These are phyloP conservation scores for Mytilinidion resinicola DNA, from an alignment of 495 filamentous ascomycete species.

Conservation along the genomic window DNA sequence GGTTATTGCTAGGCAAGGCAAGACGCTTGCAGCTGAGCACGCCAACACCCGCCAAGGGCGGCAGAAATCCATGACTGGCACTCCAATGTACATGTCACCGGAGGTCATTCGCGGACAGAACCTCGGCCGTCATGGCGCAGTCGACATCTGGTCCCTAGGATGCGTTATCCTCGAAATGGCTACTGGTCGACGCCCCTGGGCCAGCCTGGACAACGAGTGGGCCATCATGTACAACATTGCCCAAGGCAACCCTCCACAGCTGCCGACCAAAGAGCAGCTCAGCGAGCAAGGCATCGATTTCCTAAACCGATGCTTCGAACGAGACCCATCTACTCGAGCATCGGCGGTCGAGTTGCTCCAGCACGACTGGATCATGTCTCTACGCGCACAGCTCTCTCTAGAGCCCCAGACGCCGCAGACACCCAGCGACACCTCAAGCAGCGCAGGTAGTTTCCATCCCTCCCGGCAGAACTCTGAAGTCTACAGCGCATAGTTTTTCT, in stretches of 20 bases:
- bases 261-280: constrained; percentile 77
- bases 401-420: constrained; percentile 40
- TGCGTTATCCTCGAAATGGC: constrained; percentile 98
- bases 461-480: constrained; percentile 22
- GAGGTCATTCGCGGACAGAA: constrained; percentile 91
- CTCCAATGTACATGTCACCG: constrained; percentile 99
- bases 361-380: constrained; percentile 86
- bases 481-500: constrained; percentile 4
- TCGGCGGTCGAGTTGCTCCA: constrained; percentile 86
- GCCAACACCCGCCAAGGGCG: constrained; percentile 45
- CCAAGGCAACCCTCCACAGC: constrained; percentile 82
- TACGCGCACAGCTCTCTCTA: constrained; percentile 54
- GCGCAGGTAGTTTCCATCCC: constrained; percentile 16
- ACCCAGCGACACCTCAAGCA: constrained; percentile 16
- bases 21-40: constrained; percentile 64
- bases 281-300: constrained; percentile 82
- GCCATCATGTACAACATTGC: constrained; percentile 99
- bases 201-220: constrained; percentile 97
- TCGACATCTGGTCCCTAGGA: constrained; percentile 94
- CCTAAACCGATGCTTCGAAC: constrained; percentile 75
- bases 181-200: constrained; percentile 91
- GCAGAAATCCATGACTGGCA: constrained; percentile 88
- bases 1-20: constrained; percentile 89
- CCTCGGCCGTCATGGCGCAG: constrained; percentile 69
- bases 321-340: constrained; percentile 71